A percentile compares a stretch with the other conserved stretches of the same genome.
phyloP scores from a whole-genome alignment of 495 filamentous ascomycete species.

The Tuber brumale region DNA sequence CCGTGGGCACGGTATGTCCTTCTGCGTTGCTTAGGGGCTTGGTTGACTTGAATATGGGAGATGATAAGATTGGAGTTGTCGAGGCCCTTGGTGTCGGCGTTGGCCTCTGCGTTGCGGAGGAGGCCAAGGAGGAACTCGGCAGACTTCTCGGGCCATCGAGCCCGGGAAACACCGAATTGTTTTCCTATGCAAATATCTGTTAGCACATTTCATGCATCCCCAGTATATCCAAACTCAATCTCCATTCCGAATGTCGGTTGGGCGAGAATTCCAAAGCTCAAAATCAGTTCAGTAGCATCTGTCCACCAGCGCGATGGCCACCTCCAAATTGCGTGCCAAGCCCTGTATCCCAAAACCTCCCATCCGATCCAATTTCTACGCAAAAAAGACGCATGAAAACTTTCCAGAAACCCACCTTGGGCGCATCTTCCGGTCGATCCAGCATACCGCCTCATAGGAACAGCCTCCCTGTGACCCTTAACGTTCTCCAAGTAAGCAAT shows the following conservation, averaged over 20 bases:
- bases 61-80: slow-evolving; percentile 93
- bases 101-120: slow-evolving; percentile 98
- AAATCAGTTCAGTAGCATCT: not conserved
- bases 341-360: not conserved
- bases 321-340: not conserved
- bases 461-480: slow-evolving; percentile 84
- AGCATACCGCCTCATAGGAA: slow-evolving; percentile 93
- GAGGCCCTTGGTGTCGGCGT: slow-evolving; percentile 97
- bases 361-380: not conserved
- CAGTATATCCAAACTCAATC: slow-evolving; percentile 2
- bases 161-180: slow-evolving; percentile 91
- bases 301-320: not conserved
- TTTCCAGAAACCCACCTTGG: slow-evolving; percentile 68
- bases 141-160: slow-evolving; percentile 98
- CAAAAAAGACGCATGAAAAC: not conserved
- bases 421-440: slow-evolving; percentile 87
- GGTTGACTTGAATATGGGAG: slow-evolving; percentile 99
- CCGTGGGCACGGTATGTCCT: slow-evolving; percentile 99
- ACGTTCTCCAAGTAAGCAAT: slow-evolving; percentile 95
- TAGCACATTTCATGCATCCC: slow-evolving; percentile 6
- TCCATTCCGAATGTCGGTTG: not conserved
- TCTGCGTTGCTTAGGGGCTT: slow-evolving; percentile 95
- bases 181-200: slow-evolving; percentile 60
- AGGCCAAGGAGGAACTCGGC: slow-evolving; percentile 95
- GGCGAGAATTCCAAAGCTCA: not conserved